Percentiles rank a stretch among this genome's conserved stretches.
phyloP scores from a whole-genome alignment of 1,284 basidiomycete species.

The Pseudozyma sp. region DNA sequence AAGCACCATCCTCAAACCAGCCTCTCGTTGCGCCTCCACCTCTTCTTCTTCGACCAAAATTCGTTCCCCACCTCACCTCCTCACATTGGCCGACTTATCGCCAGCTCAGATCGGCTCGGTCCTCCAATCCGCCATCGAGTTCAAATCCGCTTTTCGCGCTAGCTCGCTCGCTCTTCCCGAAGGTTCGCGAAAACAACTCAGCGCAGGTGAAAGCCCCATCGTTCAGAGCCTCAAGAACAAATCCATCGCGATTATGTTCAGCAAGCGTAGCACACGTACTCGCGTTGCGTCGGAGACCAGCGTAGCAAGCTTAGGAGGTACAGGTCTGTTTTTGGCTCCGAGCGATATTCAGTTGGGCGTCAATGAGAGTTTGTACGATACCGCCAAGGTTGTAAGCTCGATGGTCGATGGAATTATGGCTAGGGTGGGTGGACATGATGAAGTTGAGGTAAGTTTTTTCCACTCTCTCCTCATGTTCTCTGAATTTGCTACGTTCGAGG shows the following conservation, averaged over 20 bases:
- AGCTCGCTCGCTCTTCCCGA: slow-evolving; percentile 70
- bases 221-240: slow-evolving; percentile 78
- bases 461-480: neutral
- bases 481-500: too few relatives aligned
- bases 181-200: slow-evolving; percentile 39
- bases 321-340: slow-evolving; percentile 89
- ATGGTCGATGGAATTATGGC: slow-evolving; percentile 99
- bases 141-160: slow-evolving; percentile 75
- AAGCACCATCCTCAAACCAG: neutral
- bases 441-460: slow-evolving; percentile 78
- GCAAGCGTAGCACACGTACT: slow-evolving; percentile 92
- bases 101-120: slow-evolving; percentile 78
- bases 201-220: slow-evolving; percentile 36
- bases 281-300: slow-evolving; percentile 86
- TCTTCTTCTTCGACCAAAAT: slow-evolving; percentile 21
- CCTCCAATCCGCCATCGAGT: slow-evolving; percentile 75
- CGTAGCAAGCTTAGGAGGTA: slow-evolving; percentile 73
- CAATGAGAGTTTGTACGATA: slow-evolving; percentile 88
- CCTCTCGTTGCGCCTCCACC: slow-evolving; percentile 16
- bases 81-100: slow-evolving; percentile 85
- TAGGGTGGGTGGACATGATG: slow-evolving; percentile 88
- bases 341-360: slow-evolving; percentile 96
- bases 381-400: slow-evolving; percentile 82
- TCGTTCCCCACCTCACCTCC: slow-evolving; percentile 70
- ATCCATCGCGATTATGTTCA: slow-evolving; percentile 88